Conservation (phyloP, 192 early-diverging fungal species). For the Powellomyces hirtus region DNA sequence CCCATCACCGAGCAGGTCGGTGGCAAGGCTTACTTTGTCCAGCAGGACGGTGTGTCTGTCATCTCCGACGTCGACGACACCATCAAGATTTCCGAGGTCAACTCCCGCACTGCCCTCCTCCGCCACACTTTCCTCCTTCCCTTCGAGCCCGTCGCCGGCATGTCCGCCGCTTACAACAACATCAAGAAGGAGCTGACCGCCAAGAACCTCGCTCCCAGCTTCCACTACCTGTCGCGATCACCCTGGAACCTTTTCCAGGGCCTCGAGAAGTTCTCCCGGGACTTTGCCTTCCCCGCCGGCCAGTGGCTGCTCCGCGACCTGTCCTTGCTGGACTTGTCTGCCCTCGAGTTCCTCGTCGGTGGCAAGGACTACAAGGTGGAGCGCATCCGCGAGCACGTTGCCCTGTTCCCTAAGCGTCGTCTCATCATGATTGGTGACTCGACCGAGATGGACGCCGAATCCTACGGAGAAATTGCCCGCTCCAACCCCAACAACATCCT, state of each 20-base stretch:
- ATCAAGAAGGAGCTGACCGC: slow-evolving; percentile 1
- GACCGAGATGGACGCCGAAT: slow-evolving; percentile 29
- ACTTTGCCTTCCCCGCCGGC: slow-evolving; percentile 23
- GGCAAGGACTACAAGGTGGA: slow-evolving; percentile 17
- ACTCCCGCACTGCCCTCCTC: slow-evolving; percentile 4
- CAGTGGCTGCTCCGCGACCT: slow-evolving; percentile 27
- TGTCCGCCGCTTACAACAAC: slow-evolving; percentile 15
- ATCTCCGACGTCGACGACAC: slow-evolving; percentile 32
- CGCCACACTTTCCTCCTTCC: slow-evolving; percentile 19
- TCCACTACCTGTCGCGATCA: slow-evolving; percentile 32
- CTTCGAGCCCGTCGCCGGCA: slow-evolving; percentile 9
- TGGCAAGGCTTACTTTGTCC: slow-evolving; percentile 4
- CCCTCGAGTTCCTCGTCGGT: slow-evolving; percentile 12
- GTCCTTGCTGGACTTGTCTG: slow-evolving; percentile 1
- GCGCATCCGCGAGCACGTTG: slow-evolving; percentile 4
- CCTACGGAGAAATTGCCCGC: slow-evolving; percentile 18
- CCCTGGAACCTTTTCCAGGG: slow-evolving; percentile 23
- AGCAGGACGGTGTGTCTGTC: slow-evolving; percentile 2
- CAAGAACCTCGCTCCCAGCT: slow-evolving; percentile 4
- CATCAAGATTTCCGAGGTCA: slow-evolving; percentile 30
- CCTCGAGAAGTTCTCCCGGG: slow-evolving; percentile 3
- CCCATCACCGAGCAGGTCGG: neutral
- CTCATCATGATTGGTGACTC: slow-evolving; percentile 30
- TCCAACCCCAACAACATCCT: slow-evolving; percentile 7
- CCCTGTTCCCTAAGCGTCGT: slow-evolving; percentile 19